phyloP scores from a whole-genome alignment of 2,329 filamentous ascomycete species.

The Aspergillus unguis region DNA sequence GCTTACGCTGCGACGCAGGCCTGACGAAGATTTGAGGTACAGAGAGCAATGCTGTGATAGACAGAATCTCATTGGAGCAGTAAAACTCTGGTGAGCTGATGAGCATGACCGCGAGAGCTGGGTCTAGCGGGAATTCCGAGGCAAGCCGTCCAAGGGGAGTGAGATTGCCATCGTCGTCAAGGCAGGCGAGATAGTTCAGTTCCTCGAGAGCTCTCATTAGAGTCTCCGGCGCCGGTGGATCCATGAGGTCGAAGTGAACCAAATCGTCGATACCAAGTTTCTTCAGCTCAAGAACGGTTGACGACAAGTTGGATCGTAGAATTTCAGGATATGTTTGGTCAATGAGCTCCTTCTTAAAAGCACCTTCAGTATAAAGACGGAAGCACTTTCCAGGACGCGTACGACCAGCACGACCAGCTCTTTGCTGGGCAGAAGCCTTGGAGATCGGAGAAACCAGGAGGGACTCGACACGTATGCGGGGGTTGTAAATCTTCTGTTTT shows the following conservation, averaged over 20 bases:
- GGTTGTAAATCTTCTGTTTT: conserved; percentile 99
- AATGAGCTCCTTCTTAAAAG: conserved; percentile 97
- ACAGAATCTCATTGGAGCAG: conserved; percentile 97
- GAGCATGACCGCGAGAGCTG: conserved; percentile 92
- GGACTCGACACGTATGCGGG: conserved; percentile 91
- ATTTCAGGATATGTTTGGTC: conserved; percentile 97
- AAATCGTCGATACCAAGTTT: conserved; percentile 94
- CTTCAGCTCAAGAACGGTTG: conserved; percentile 93
- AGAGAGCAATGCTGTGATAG: conserved; percentile 87
- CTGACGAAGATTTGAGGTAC: conserved; percentile 93
- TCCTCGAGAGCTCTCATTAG: conserved; percentile 97
- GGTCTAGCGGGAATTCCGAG: conserved; percentile 93
- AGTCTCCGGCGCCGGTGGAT: conserved; percentile 94
- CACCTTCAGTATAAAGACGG: conserved; percentile 88
- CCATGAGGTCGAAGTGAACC: conserved; percentile 98
- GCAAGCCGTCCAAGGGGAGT: conserved; percentile 81
- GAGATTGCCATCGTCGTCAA: conserved; percentile 93
- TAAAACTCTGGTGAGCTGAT: conserved; percentile 97
- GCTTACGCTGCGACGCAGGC: conserved; percentile 78
- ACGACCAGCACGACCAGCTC: conserved; percentile 98
- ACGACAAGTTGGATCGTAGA: conserved; percentile 87
- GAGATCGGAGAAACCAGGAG: conserved; percentile 97
- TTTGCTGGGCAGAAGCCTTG: conserved; percentile 93
- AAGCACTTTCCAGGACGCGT: conserved; percentile 98
- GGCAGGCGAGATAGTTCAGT: conserved; percentile 92